phyloP scores from a whole-genome alignment of 768 basidiomycete genomes.

The Trametes meyenii region DNA sequence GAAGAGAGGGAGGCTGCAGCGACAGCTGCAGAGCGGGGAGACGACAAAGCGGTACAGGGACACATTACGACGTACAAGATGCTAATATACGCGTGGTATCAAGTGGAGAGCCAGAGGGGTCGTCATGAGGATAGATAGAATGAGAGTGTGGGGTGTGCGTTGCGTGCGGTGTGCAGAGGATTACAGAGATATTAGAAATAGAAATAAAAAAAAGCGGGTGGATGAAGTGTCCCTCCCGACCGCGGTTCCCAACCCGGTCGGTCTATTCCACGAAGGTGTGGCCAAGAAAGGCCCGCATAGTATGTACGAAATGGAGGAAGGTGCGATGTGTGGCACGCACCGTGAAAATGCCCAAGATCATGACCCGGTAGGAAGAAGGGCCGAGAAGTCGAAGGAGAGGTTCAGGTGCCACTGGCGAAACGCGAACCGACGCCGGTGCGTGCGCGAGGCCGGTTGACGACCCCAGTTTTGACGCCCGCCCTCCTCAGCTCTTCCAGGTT shows the following conservation, averaged over 20 bases:
- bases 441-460: conserved; percentile 66
- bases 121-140: conserved; percentile 11
- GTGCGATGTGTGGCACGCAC: conserved; percentile 18
- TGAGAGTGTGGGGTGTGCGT: conserved; percentile 8
- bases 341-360: not conserved
- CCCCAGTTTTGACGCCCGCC: conserved; percentile 35
- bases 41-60: conserved; percentile 11
- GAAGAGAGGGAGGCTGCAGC: not conserved
- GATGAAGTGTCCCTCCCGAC: conserved; percentile 14
- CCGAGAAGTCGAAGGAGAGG: not conserved
- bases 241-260: conserved; percentile 13
- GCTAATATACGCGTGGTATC: conserved; percentile 3
- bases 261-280: conserved; percentile 13
- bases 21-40: not conserved
- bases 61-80: conserved; percentile 13
- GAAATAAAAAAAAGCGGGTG: conserved; percentile 28
- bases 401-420: conserved; percentile 57
- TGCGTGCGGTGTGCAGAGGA: conserved; percentile 23
- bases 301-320: conserved; percentile 22
- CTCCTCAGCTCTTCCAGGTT: conserved; percentile 30
- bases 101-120: not conserved
- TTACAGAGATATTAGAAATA: conserved; percentile 35
- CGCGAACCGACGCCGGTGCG: conserved; percentile 68
- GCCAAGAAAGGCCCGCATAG: conserved; percentile 3
- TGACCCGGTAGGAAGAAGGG: not conserved